Base-by-base conservation (phyloP, 2,329 filamentous ascomycete species). In the Tolypocladium nubicola region DNA sequence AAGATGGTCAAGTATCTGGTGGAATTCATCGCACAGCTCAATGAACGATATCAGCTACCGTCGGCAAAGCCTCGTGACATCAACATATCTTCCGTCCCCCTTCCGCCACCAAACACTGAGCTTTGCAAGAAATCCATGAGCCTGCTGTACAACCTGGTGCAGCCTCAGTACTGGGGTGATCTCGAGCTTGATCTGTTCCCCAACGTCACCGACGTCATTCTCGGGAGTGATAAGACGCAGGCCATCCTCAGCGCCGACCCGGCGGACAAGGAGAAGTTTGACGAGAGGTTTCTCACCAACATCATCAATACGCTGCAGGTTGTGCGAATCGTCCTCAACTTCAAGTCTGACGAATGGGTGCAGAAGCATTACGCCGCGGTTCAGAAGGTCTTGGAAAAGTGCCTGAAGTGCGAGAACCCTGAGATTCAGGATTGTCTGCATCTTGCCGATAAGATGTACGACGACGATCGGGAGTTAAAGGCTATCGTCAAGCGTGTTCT, bases 241-340 rank as follows among this genome's bases (percentile, higher is more conserved):
- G 72, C 74, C 38, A 79, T 83, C 40, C 75, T 88, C 39, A 75
- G 78, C n/a, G 78, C 79, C 16, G 83, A 86, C 57, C 79, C 81
- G 7, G 70, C 75, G 0, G 83, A 86, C 60, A 84, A 85, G 57
- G 87, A 90, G 54, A 89, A 89, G 65, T 82, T 80, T n/a, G 87
- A 92, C 61, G 88, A 92, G 45, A 91, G 90, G 70, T 91, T 92
- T 66, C 81, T 88, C 47, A 95, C 89, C 1, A 86, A 87, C 61
- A 93, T 96, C 72, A 85, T 99, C 73, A 99, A 99, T 69, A 91
- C 92, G 1, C 79, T 99, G 16, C 92, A 97, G 69, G 89, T 97
- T 45, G 79, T 99, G 59, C 89, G 93, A 53, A 88, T 97, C 59
- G 85, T 99, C 53, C 79, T 97, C 59, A 90, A 94, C 65, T 86